phyloP scores from a whole-genome alignment of 2,329 filamentous ascomycete genomes.

The Hymenoscyphus repandus region DNA sequence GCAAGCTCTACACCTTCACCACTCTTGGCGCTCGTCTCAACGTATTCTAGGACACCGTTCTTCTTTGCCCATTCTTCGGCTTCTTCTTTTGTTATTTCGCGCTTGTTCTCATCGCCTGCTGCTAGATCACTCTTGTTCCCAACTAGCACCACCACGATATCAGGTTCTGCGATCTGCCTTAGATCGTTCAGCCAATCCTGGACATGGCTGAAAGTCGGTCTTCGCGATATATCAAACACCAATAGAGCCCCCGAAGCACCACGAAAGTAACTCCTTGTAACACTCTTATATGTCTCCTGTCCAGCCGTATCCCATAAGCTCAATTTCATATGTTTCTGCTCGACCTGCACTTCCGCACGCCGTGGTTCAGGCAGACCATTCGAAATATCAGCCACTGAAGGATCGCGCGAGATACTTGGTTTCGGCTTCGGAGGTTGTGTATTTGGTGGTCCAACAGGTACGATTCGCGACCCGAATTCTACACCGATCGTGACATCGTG shows the following conservation, averaged over 20 bases:
- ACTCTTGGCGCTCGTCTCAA: conserved; percentile 94
- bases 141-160: conserved; percentile 90
- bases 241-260: conserved; percentile 71
- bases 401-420: conserved; percentile 29
- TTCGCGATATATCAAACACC: conserved; percentile 90
- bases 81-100: conserved; percentile 77
- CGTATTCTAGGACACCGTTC: conserved; percentile 87
- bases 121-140: conserved; percentile 92
- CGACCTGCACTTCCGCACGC: conserved; percentile 29
- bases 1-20: conserved; percentile 91
- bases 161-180: conserved; percentile 88
- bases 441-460: conserved; percentile 82
- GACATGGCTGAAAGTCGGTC: conserved; percentile 78
- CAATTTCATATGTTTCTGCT: conserved; percentile 82
- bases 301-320: conserved; percentile 94
- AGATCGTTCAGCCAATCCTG: conserved; percentile 93
- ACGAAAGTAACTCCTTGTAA: conserved; percentile 75
- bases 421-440: conserved; percentile 41
- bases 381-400: conserved; percentile 25
- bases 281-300: conserved; percentile 95
- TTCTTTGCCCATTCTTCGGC: conserved; percentile 82
- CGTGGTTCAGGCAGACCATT: conserved; percentile 51
- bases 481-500: conserved; percentile 98
- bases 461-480: conserved; percentile 92
- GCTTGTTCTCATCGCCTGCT: conserved; percentile 49